Evolutionary conservation across 2,329 filamentous ascomycete genomes (phyloP).

Genomic region (Apiospora sp.): DNA sequence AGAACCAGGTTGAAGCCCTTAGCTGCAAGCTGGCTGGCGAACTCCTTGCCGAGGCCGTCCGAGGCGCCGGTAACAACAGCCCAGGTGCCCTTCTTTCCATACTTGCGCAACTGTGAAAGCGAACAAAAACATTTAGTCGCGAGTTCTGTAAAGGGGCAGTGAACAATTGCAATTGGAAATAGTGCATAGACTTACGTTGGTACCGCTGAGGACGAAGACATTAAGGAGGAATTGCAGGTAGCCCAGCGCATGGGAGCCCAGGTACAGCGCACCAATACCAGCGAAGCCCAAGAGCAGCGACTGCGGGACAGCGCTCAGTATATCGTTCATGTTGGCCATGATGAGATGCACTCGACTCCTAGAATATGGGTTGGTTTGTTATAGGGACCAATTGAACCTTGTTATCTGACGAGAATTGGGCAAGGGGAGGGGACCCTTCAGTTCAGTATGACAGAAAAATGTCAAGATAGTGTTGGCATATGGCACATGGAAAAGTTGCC

Average conservation of each 20-base stretch:
- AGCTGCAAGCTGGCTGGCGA: constrained; percentile 84
- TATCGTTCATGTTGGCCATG: constrained; percentile 45
- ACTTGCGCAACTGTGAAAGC: constrained; percentile 76
- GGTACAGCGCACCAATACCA: constrained; percentile 65
- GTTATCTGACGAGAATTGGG: constrained; percentile 23
- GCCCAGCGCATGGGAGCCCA: constrained; percentile 64
- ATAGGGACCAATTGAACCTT: constrained; percentile 6
- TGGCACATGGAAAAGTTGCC: constrained; percentile 23
- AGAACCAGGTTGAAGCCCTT: constrained; percentile 96
- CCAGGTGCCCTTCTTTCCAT: constrained; percentile 92
- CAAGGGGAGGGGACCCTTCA: constrained; percentile 23
- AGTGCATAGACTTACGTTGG: constrained; percentile 56
- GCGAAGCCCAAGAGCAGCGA: constrained; percentile 56
- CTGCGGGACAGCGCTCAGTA: constrained; percentile 52
- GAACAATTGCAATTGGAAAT: not conserved
- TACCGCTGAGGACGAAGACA: constrained; percentile 72
- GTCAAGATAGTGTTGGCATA: constrained; percentile 10
- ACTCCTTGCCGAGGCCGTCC: constrained; percentile 97
- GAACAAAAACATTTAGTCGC: not conserved
- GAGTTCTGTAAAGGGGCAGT: not conserved
- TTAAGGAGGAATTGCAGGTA: constrained; percentile 70
- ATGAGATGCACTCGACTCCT: constrained; percentile 8
- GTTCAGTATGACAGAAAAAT: constrained; percentile 23
- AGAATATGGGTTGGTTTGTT: not conserved
- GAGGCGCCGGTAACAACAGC: constrained; percentile 94